Percentiles rank a stretch among this genome's conserved stretches.
Conservation (phyloP, 257 asterid genomes). For the Scutellaria baicalensis region DNA sequence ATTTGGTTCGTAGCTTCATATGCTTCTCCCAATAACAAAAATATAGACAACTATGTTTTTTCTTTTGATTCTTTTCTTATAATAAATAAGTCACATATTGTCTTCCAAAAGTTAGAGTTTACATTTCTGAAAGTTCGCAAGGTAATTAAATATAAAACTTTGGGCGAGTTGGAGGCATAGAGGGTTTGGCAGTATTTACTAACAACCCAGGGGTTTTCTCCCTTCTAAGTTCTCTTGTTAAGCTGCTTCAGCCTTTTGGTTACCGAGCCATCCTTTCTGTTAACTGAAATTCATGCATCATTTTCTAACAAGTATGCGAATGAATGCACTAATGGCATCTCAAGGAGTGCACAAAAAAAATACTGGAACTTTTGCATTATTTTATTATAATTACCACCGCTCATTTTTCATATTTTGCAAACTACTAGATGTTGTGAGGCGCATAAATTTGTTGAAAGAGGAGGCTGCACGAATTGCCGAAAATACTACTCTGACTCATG, state of each 20-base stretch:
- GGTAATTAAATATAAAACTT: background rate
- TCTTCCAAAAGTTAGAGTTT: background rate
- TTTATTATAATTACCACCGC: no score
- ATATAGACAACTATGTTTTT: background rate
- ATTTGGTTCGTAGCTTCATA: background rate
- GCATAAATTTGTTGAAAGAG: constrained; percentile 90
- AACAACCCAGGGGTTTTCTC: background rate
- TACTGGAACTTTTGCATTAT: no score
- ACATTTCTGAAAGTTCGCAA: background rate
- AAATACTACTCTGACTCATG: constrained; percentile 69
- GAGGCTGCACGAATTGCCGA: constrained; percentile 89
- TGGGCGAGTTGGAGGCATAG: background rate
- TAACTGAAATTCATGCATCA: constrained; percentile 3
- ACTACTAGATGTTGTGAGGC: constrained; percentile 82
- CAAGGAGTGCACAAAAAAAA: no score
- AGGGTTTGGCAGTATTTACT: background rate
- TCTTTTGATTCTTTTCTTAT: no score
- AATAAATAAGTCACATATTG: background rate
- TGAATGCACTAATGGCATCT: constrained; percentile 6
- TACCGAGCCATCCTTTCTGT: background rate
- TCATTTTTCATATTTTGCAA: constrained; percentile 12
- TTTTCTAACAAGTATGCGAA: background rate
- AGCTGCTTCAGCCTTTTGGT: constrained; percentile 14
- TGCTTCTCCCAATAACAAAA: background rate
- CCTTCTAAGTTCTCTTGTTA: background rate